Evolutionary conservation across 208 protist genomes (phyloP).

Genomic region (Trypanosoma scelopori): DNA sequence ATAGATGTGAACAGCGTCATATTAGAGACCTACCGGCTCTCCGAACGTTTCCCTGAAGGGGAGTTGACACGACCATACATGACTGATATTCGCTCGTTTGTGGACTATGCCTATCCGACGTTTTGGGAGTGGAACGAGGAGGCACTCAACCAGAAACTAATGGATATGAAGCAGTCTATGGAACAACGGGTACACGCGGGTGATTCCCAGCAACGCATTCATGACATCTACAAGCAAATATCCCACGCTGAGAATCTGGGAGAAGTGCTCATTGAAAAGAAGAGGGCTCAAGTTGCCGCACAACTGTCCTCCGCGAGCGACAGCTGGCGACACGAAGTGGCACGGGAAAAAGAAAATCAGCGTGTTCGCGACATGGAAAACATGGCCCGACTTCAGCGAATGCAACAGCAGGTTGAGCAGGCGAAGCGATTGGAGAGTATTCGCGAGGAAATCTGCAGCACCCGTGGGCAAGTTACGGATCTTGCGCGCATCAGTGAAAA

Average conservation of each 20-base stretch:
- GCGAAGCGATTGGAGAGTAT: conserved; percentile 46
- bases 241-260: conserved; percentile 34
- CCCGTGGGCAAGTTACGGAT: conserved; percentile 42
- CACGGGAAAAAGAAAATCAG: conserved; percentile 32
- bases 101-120: conserved; percentile 44
- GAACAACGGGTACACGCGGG: conserved; percentile 28
- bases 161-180: conserved; percentile 46
- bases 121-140: conserved; percentile 41
- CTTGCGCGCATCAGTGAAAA: conserved; percentile 43
- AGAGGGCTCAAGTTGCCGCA: conserved; percentile 62
- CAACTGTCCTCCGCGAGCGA: conserved; percentile 30
- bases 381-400: conserved; percentile 32
- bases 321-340: conserved; percentile 11
- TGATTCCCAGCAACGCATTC: conserved; percentile 31
- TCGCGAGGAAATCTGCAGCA: conserved; percentile 34
- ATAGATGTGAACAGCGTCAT: conserved; percentile 42
- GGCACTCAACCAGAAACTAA: conserved; percentile 40
- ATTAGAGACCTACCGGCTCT: conserved; percentile 49
- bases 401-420: conserved; percentile 37
- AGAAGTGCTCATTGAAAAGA: conserved; percentile 54
- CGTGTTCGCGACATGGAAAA: conserved; percentile 47
- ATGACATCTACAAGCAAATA: conserved; percentile 32
- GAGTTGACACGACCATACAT: conserved; percentile 26
- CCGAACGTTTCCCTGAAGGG: conserved; percentile 22
- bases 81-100: conserved; percentile 27